Base-by-base conservation (phyloP, 2,329 filamentous ascomycete genomes). In the Colletotrichum sp. region DNA sequence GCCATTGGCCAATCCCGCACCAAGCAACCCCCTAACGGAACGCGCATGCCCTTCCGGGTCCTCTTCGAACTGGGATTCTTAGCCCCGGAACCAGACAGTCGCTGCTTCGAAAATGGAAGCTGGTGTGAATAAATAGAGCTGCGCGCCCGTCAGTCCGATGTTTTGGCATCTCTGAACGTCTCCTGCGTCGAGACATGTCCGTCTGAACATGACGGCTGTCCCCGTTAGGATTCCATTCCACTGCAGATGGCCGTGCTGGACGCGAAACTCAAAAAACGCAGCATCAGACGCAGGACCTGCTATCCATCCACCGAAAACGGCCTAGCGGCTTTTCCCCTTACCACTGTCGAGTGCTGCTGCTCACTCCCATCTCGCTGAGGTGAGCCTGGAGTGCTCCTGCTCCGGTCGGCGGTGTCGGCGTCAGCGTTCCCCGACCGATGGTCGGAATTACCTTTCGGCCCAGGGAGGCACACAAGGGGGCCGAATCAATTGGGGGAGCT, bases 371-470 rank as follows among this genome's bases (percentile, higher is more conserved):
- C 28, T 34, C 7, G 26, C 28, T 63, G 18, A 30, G 55, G 59
- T 30, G 26, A 62, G 36, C 24, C 36, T 18, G 28, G 12, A 24
- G 16, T 6, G n/a, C 52, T 32, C 59, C 28, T 6, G n/a, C 52
- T 32, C 59, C 28, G 59, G 66, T 68, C 66, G 49, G 66, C 52
- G 66, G n/a, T 24, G 68, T 70, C 68, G 68, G 67, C 67, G 67
- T 26, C 68, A 70, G 68, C 36, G n/a, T 70, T 26, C 68, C 68
- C 68, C 68, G 68, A 63, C 68, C 36, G 68, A 70, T 70, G 57
- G 26, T 63, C 68, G 68, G 68, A 70, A 63, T 49, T 70, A 70
- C 68, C 36, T 36, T 70, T 70, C 68, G 68, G 68, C 68, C 2
- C 28, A 62, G 36, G 68, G 36, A 44, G 24, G 57, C 21, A 30